Evolutionary conservation across 176 grass and related monocot genomes (phyloP), one percentile per base, ranked within the genome.

Genomic region (Chrysopogon serrulatus): DNA sequence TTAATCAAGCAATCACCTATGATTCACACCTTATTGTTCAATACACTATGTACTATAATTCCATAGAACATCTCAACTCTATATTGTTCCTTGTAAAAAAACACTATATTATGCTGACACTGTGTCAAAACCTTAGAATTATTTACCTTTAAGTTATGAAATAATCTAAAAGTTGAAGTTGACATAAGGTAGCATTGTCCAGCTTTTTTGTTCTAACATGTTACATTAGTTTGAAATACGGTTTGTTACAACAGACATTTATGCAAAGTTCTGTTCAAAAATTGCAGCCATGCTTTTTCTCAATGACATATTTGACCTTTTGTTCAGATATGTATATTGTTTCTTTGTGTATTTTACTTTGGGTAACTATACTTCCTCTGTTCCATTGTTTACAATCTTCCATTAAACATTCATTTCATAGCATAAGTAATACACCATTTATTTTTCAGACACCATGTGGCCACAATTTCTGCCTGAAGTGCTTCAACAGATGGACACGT

Each of bases 381-480:
- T 57, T 57, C 23, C 23, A 11, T 57, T 57, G 3, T 24, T 57
- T 24, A 57, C 53, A 24, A 12, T 24, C 53, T 24, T 24, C 8
- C 11, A 4, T 62, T 61, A 61, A 62, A 15, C 26, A 62, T 62
- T 62, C 59, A 27, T 30, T 62, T 62, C 59, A 16, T 30, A 16
- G 4, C 59, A 30, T 30, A 61, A 61, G 5, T 30, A 62, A 35
- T 21, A 71, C 16, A 5, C 24, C 1, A 14, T 83, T 42, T 75
- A 24, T 70, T 67, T 4, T 71, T 18, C 82, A 98, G 95, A 94
- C 90, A 11, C 90, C 92, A 11, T 98, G 92, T 57, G 95, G 90
- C 57, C 95, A 98, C 69, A 98, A 95, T 65, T 94, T 95, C 78
- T 98, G 95, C 71, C 68, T 95, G 67, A 95, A 95, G 68, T 95